These are phyloP conservation scores for Scheffersomyces ergatensis DNA, from an alignment of 805 yeast genomes.

Conservation along the genomic window DNA sequence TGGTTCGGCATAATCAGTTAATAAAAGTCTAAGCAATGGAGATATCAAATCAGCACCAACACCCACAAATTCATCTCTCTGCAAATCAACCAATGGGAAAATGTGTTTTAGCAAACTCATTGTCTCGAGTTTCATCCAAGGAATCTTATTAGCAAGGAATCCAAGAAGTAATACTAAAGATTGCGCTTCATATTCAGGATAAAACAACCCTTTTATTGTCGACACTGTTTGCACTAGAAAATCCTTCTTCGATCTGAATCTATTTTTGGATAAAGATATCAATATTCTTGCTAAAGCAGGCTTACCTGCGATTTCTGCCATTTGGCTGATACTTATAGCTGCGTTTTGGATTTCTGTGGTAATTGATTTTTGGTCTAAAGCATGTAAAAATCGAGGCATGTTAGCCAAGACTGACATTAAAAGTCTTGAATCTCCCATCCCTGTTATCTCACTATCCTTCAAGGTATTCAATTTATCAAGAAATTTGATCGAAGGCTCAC, in stretches of 20 bases:
- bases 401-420: conserved; percentile 73
- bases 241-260: conserved; percentile 89
- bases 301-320: conserved; percentile 60
- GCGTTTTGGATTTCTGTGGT: conserved; percentile 48
- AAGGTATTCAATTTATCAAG: conserved; percentile 68
- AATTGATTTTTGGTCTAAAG: conserved; percentile 57
- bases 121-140: conserved; percentile 80
- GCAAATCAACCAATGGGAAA: conserved; percentile 75
- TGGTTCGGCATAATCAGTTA: conserved; percentile 84
- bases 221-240: conserved; percentile 78
- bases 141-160: conserved; percentile 67
- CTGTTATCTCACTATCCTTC: conserved; percentile 73
- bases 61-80: conserved; percentile 75
- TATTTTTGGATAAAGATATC: conserved; percentile 68
- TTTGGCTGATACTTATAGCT: conserved; percentile 42
- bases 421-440: conserved; percentile 65
- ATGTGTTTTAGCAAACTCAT: conserved; percentile 71
- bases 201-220: conserved; percentile 64
- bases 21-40: conserved; percentile 73
- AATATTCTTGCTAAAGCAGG: conserved; percentile 67
- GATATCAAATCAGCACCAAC: conserved; percentile 94
- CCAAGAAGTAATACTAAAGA: conserved; percentile 76
- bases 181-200: conserved; percentile 73
- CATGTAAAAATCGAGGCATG: conserved; percentile 80
- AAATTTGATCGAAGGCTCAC: conserved; percentile 72